Evolutionary conservation across 345 rosid genomes (phyloP).

Genomic region (Noccaea caerulescens): DNA sequence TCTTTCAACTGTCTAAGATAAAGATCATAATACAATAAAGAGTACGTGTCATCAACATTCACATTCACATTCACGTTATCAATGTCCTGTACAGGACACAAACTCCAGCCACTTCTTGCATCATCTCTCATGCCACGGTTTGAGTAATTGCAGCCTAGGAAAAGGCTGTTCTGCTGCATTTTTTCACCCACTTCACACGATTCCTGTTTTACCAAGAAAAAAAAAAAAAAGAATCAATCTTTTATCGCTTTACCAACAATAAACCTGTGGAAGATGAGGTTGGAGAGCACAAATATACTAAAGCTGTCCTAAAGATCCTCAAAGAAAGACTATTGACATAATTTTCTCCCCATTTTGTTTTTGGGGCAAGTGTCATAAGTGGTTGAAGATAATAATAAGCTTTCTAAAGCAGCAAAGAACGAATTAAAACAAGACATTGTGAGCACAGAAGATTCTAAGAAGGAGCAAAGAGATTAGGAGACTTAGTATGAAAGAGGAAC

Average conservation of each 20-base stretch:
- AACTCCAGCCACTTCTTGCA: constrained; percentile 38
- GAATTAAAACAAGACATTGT: constrained; percentile 1
- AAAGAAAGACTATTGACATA: constrained; percentile 13
- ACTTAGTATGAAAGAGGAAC: neutral
- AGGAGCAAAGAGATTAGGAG: neutral
- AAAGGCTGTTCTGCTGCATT: constrained; percentile 44
- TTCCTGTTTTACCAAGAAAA: constrained; percentile 22
- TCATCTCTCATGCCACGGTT: constrained; percentile 18
- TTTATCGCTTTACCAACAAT: neutral
- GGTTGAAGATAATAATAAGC: constrained; percentile 1
- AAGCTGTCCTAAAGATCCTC: constrained; percentile 6
- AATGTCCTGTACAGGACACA: constrained; percentile 43
- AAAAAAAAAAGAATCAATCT: neutral
- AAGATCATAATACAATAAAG: constrained; percentile 32
- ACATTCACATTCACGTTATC: constrained; percentile 39
- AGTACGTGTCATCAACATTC: constrained; percentile 40
- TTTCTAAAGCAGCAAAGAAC: constrained; percentile 19
- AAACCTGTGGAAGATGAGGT: neutral
- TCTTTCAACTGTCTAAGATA: constrained; percentile 47
- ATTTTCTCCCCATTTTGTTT: neutral
- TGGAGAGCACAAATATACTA: neutral
- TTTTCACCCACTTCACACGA: constrained; percentile 42
- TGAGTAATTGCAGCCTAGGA: constrained; percentile 42
- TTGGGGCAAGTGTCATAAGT: neutral
- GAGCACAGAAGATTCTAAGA: constrained; percentile 9